Base-by-base conservation (phyloP, 2,329 filamentous ascomycete species). In the Diaporthe vaccinii region DNA sequence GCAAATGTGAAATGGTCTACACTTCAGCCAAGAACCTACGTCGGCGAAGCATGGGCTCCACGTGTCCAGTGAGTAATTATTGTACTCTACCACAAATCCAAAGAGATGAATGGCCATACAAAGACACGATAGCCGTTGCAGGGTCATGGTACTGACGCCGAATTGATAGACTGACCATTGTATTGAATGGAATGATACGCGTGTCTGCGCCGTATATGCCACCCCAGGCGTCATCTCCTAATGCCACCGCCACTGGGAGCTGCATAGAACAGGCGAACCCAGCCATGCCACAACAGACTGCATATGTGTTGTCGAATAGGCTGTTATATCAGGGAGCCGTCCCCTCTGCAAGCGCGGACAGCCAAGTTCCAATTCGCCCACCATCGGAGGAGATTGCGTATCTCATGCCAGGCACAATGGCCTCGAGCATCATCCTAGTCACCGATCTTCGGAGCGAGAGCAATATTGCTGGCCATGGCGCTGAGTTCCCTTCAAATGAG, bases 1-100 rank as follows among this genome's bases (percentile, higher is more conserved):
- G 31, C 39, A 46, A 46, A 46, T 46, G 59, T 65, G 39, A 65
- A 65, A 31, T 65, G 59, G 59, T 65, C 59, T 17, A 46, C 59
- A 22, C 25, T 65, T 3, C 39, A 25, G 41, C 59, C 59, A 7
- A 65, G 59, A 65, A 65, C 59, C 2, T 46, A 31, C 10, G 59
- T 65, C 7, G 59, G 59, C 2, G 39, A 65, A 41, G 59, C 59
- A 22, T 65, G 59, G 59, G 59, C 59, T 9, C 59, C 59, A 8
- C 39, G 46, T 46, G 59, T 65, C 17, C 59, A 65, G 59, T 65
- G 25, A 65, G 59, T 61, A 15, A n/a, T 28, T 12, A 25, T 4
- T 15, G 28, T 15, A 5, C 14, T 12, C 20, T 17, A 12, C 20
- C 12, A 1, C 12, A 14, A 7, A 4, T 15, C 0, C 31, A 36